Conservation (phyloP, 2,329 filamentous ascomycete species). For the Ceratocystis eucalypticola region DNA sequence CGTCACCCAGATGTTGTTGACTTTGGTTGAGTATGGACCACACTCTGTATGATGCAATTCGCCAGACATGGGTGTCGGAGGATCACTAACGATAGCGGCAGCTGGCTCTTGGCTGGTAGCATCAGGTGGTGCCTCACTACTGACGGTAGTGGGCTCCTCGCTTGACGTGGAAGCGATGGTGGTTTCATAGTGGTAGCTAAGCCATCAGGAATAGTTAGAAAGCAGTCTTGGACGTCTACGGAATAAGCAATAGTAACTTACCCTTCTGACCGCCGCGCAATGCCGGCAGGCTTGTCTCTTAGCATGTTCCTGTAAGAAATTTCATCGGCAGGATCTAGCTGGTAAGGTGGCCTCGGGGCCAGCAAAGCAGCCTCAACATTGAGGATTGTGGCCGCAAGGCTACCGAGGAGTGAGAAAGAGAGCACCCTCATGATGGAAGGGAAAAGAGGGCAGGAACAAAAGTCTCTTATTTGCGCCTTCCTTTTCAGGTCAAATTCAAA, state of each 20-base stretch:
- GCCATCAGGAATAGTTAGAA: not conserved
- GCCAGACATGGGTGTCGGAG: not conserved
- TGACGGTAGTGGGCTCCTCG: not conserved
- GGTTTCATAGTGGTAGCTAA: not conserved
- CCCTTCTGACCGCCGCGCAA: not conserved
- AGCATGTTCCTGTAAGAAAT: not conserved
- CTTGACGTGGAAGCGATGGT: not conserved
- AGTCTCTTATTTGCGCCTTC: not conserved
- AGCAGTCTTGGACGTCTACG: not conserved
- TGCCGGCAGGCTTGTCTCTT: not conserved
- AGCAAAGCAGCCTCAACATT: not conserved
- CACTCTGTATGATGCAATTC: constrained; percentile 15
- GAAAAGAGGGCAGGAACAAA: not conserved
- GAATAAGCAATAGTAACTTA: not conserved
- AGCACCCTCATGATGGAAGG: not conserved
- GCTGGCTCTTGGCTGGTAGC: not conserved
- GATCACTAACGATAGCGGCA: not conserved
- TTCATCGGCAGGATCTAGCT: not conserved
- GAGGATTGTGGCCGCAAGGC: not conserved
- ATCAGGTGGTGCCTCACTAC: not conserved
- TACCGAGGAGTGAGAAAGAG: not conserved
- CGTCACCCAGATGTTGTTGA: constrained; percentile 21
- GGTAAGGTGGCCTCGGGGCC: not conserved
- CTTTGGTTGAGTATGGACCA: not conserved
- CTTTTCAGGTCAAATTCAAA: not conserved